These are phyloP conservation scores for Phytophthora pistaciae DNA, from an alignment of 352 stramenopile genomes.

Conservation along the genomic window DNA sequence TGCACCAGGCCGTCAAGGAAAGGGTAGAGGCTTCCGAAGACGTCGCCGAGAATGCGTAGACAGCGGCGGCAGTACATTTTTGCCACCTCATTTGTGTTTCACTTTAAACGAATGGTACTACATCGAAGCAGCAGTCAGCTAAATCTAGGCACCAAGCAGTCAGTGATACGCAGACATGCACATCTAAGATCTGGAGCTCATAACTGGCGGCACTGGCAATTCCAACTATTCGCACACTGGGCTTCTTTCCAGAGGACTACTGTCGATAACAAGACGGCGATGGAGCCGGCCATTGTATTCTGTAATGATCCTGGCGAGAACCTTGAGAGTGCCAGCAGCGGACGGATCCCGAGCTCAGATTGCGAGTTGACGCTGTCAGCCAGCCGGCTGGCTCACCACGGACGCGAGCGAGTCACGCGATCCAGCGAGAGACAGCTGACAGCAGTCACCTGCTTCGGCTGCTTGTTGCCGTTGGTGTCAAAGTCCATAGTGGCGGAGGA, in stretches of 20 bases:
- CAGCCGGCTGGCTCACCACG: conserved; percentile 16
- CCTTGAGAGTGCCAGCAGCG: neutral
- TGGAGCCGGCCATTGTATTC: neutral
- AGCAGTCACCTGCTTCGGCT: neutral
- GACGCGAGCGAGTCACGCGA: conserved; percentile 10
- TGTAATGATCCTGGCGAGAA: neutral
- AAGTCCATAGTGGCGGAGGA: neutral
- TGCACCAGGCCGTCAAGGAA: conserved; percentile 57
- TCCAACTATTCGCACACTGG: neutral
- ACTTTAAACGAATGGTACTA: too few relatives aligned
- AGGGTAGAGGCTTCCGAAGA: conserved; percentile 10
- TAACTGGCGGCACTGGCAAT: neutral
- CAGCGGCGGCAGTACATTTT: neutral
- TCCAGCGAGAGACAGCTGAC: conserved; percentile 33
- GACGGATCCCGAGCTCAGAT: conserved; percentile 4
- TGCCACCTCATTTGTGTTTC: neutral
- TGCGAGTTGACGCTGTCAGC: neutral
- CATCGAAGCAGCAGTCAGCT: too few relatives aligned
- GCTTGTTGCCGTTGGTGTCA: neutral
- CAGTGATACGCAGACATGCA: neutral
- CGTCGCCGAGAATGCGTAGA: conserved; percentile 31
- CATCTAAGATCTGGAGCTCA: neutral
- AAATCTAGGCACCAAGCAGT: too few relatives aligned
- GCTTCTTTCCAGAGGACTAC: neutral
- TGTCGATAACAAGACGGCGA: too few relatives aligned